Percentiles rank a stretch among this genome's conserved stretches.
These are phyloP conservation scores for Gossypium rotundifolium DNA, from an alignment of 345 rosid species.

Conservation along the genomic window DNA sequence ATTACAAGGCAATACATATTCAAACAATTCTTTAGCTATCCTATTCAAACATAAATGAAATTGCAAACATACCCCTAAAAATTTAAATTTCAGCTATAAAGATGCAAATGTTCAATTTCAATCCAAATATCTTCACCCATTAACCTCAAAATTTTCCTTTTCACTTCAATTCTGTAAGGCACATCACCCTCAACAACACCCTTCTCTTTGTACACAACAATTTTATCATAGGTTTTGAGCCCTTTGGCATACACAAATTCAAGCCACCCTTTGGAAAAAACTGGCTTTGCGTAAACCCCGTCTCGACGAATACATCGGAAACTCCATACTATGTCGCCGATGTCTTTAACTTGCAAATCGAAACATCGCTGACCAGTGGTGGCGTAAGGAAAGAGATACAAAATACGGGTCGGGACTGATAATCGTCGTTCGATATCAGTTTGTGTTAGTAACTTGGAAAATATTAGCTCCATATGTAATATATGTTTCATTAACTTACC, in stretches of 20 bases:
- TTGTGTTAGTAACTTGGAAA: constrained; percentile 12
- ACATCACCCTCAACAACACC: not conserved
- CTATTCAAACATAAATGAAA: too few relatives aligned
- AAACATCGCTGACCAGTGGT: not conserved
- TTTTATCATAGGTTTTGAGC: not conserved
- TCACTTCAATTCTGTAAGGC: constrained; percentile 6
- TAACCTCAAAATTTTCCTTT: not conserved
- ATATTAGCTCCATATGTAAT: not conserved
- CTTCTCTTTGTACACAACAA: not conserved
- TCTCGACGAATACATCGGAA: not conserved
- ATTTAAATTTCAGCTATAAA: not conserved
- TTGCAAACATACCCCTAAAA: too few relatives aligned
- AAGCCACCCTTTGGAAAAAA: constrained; percentile 10
- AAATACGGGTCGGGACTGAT: not conserved
- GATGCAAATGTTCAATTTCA: not conserved
- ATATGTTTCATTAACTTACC: too few relatives aligned
- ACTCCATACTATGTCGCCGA: not conserved
- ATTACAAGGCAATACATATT: too few relatives aligned
- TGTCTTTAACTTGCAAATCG: not conserved
- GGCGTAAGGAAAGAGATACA: not conserved
- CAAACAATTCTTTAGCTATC: too few relatives aligned
- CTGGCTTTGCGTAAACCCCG: not conserved
- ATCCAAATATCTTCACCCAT: constrained; percentile 17
- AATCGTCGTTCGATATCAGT: constrained; percentile 4
- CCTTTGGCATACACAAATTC: constrained; percentile 6